These are phyloP conservation scores for Coemansia asiatica DNA, from an alignment of 192 early-diverging fungal genomes.

Conservation along the genomic window DNA sequence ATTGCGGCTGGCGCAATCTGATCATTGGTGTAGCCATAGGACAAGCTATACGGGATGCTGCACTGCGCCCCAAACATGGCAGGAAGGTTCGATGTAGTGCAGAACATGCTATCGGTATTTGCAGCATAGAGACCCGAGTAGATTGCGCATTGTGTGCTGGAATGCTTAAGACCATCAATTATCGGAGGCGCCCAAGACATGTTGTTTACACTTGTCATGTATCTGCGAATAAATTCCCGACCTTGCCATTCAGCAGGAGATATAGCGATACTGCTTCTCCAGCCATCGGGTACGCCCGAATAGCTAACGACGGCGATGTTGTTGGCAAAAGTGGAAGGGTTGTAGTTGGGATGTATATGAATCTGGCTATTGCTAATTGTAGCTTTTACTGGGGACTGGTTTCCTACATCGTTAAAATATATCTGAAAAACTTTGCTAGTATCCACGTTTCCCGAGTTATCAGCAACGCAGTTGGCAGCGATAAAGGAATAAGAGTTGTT, in stretches of 20 bases:
- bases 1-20: constrained; percentile 19
- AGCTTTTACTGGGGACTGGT: neutral
- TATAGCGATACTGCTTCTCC: constrained; percentile 16
- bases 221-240: constrained; percentile 14
- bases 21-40: constrained; percentile 6
- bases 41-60: constrained; percentile 16
- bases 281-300: neutral
- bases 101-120: constrained; percentile 25
- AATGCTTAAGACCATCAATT: constrained; percentile 1
- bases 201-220: neutral
- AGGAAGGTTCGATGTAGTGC: constrained; percentile 10
- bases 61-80: constrained; percentile 10
- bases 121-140: constrained; percentile 18
- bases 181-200: constrained; percentile 11
- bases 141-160: constrained; percentile 11
- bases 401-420: constrained; percentile 10
- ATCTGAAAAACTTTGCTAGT: constrained; percentile 9
- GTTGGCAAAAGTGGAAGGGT: constrained; percentile 25
- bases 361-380: constrained; percentile 7
- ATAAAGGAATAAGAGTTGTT: constrained; percentile 15
- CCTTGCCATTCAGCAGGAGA: constrained; percentile 12
- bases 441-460: neutral
- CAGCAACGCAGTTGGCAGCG: constrained; percentile 21
- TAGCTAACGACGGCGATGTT: constrained; percentile 25
- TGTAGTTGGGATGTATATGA: constrained; percentile 19